These are phyloP conservation scores for Porcisia hertigi DNA, from an alignment of 208 protist species.

Conservation along the genomic window DNA sequence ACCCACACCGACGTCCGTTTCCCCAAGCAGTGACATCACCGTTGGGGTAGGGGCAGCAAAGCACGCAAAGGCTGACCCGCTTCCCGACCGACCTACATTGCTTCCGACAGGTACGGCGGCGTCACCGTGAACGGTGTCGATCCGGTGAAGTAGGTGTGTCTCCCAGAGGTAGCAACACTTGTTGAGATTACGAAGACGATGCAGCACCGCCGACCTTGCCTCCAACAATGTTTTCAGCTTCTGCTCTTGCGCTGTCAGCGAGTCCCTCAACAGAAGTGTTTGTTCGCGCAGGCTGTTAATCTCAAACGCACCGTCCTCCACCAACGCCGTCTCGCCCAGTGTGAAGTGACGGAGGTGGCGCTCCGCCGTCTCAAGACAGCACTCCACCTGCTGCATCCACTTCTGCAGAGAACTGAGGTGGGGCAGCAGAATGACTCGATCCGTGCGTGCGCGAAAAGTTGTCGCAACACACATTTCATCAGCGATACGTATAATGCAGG, in stretches of 20 bases:
- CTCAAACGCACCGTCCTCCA: conserved; percentile 60
- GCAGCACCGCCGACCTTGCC: conserved; percentile 33
- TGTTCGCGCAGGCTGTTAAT: conserved; percentile 74
- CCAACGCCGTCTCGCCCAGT: conserved; percentile 56
- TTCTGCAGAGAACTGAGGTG: conserved; percentile 39
- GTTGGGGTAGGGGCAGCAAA: neutral
- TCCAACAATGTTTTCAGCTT: conserved; percentile 60
- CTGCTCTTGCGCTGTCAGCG: conserved; percentile 69
- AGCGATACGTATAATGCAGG: conserved; percentile 46
- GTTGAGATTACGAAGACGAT: conserved; percentile 36
- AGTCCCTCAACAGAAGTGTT: conserved; percentile 70
- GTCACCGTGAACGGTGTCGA: neutral
- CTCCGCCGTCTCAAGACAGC: conserved; percentile 38
- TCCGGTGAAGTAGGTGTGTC: conserved; percentile 35
- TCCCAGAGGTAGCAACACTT: conserved; percentile 59
- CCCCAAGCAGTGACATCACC: neutral
- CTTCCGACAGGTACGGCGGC: too few species aligned
- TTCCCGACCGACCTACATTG: neutral
- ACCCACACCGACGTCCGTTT: too few species aligned
- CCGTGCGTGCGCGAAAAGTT: conserved; percentile 44
- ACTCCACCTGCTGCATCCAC: conserved; percentile 42
- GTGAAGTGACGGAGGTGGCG: conserved; percentile 72
- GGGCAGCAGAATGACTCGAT: conserved; percentile 38
- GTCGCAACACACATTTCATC: conserved; percentile 69
- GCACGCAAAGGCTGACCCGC: neutral